Conservation (phyloP, 164 flowering plant species). For the Annona squamosa region DNA sequence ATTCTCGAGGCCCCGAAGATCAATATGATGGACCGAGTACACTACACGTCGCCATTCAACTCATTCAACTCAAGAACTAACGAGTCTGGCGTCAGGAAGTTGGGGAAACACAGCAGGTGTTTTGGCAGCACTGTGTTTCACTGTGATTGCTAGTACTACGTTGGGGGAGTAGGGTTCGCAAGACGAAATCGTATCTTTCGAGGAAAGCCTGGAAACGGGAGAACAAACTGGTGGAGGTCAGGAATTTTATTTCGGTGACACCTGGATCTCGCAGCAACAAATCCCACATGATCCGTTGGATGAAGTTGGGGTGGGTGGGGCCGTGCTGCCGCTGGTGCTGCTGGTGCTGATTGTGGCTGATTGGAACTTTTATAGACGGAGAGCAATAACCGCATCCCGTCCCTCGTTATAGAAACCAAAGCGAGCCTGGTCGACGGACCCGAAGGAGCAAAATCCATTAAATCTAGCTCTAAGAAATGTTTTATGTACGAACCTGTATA, state of each 20-base stretch:
- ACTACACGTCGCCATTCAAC: conserved; percentile 20
- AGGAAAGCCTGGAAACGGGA: neutral
- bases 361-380: too few relatives aligned
- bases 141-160: conserved; percentile 46
- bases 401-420: too few relatives aligned
- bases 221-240: neutral
- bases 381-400: too few relatives aligned
- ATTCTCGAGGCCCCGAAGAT: conserved; percentile 63
- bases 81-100: conserved; percentile 38
- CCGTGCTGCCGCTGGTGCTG: too few relatives aligned
- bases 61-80: conserved; percentile 12
- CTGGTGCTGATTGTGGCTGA: too few relatives aligned
- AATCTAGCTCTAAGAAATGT: too few relatives aligned
- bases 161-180: neutral
- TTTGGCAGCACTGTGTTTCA: conserved; percentile 50
- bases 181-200: neutral
- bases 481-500: too few relatives aligned
- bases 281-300: too few relatives aligned
- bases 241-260: neutral
- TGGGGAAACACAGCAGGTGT: conserved; percentile 37
- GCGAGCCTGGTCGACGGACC: too few relatives aligned
- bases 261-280: too few relatives aligned
- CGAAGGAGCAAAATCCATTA: too few relatives aligned
- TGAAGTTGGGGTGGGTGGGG: too few relatives aligned
- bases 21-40: conserved; percentile 64